Evolutionary conservation across 441 rosid genomes (phyloP).

Genomic region (Populus hybrid): DNA sequence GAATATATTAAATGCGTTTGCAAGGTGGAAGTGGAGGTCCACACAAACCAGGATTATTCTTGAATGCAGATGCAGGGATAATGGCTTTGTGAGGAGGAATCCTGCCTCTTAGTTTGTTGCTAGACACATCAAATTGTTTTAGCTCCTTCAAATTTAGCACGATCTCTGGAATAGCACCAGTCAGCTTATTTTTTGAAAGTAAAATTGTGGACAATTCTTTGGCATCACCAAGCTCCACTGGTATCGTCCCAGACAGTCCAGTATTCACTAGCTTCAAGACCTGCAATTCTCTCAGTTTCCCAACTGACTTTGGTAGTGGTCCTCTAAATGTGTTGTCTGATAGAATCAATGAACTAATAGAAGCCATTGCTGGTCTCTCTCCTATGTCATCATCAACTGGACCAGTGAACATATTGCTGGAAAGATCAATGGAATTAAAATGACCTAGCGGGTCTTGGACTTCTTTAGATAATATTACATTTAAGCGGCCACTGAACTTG

Average conservation of each 20-base stretch:
- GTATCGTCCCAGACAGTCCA: conserved; percentile 39
- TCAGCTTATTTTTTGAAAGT: conserved; percentile 43
- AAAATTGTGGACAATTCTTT: conserved; percentile 30
- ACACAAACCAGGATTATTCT: conserved; percentile 43
- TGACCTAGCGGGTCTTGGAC: conserved; percentile 44
- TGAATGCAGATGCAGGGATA: conserved; percentile 41
- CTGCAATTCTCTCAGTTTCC: conserved; percentile 33
- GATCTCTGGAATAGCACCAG: conserved; percentile 37
- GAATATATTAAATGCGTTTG: conserved; percentile 9
- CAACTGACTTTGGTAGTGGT: conserved; percentile 42
- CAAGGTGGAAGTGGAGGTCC: conserved; percentile 56
- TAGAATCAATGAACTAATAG: conserved; percentile 36
- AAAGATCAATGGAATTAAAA: conserved; percentile 48
- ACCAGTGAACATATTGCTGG: conserved; percentile 40
- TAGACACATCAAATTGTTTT: conserved; percentile 42
- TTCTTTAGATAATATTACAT: conserved; percentile 36
- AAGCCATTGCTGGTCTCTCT: conserved; percentile 32
- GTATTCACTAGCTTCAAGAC: conserved; percentile 33
- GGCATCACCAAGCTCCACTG: conserved; percentile 40
- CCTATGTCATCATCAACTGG: conserved; percentile 36
- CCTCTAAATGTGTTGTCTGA: conserved; percentile 44
- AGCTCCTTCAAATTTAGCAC: conserved; percentile 39
- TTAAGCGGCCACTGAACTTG: conserved; percentile 38
- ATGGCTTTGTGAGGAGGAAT: conserved; percentile 40
- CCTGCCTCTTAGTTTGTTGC: conserved; percentile 36